Base-by-base conservation (phyloP, 345 rosid genomes). In the Combretum micranthum region DNA sequence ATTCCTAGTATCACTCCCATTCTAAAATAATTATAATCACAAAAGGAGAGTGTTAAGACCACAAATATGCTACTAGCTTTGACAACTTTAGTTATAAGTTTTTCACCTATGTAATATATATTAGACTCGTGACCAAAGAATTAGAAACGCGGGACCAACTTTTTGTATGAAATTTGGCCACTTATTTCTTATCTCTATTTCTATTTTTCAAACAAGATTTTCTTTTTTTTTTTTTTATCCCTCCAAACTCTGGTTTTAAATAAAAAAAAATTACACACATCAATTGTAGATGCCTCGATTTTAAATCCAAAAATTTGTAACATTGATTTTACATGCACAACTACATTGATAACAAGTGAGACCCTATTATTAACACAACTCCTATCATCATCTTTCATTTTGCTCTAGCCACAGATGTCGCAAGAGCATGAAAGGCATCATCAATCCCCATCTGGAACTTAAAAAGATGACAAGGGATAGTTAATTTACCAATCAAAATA, bases 361-460 rank as follows among this genome's bases (percentile, higher is more conserved):
- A 65, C 26, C 52, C 37, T 44, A 15, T 60, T 63, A 32, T 51
- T 54, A 12, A 12, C 16, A 4, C 46, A 19, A 51, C 50, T 12
- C 55, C 42, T 44, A 15, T 55, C n/a, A 39, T 54, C 72, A 42
- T 56, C 64, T 50, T 69, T 44, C 18, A 57, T 19, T 52, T 62
- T 55, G 50, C 62, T 60, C 46, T 70, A 52, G 60, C 66, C 66
- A 59, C 96, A 91, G 8, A 80, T 66, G 21, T 64, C 63, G 42
- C 98, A 87, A 32, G 81, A 72, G 65, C 98, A 91, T 16, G 86
- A 76, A 4, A 86, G 85, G 50, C 98, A 91, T 62, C 82, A 82
- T 95, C 98, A 88, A 11, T 77, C 73, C 20, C 90, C 95, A 5
- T 64, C 59, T 0, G 96, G 95, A 47, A 85, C 46, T 53, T 20